A percentile compares a stretch with the other conserved stretches of the same genome.
Conservation (phyloP, 495 filamentous ascomycete genomes). For the Penicillium paxilli region DNA sequence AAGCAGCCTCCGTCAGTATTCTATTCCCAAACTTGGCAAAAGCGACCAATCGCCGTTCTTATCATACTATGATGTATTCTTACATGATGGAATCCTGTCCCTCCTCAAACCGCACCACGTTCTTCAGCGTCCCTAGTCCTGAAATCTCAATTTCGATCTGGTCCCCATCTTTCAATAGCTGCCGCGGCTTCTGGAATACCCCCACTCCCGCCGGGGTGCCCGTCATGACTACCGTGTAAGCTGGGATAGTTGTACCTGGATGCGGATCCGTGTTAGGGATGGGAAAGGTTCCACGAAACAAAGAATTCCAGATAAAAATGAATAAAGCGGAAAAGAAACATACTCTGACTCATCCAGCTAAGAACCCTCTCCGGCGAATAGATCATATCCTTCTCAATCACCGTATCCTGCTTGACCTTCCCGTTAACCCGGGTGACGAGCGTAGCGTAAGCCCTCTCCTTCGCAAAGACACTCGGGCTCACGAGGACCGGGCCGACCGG, state of each 20-base stretch:
- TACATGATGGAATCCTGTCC: constrained; percentile 6
- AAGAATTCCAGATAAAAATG: not conserved
- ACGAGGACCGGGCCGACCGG: constrained; percentile 45
- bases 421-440: constrained; percentile 41
- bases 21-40: not conserved
- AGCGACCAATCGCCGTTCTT: constrained; percentile 14
- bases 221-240: constrained; percentile 38
- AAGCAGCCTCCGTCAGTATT: not conserved
- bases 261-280: not conserved
- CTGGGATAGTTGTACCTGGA: constrained; percentile 63
- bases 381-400: constrained; percentile 22
- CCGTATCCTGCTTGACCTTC: constrained; percentile 28
- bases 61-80: not conserved
- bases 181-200: constrained; percentile 6
- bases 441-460: constrained; percentile 18
- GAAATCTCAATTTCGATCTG: constrained; percentile 5
- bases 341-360: constrained; percentile 24
- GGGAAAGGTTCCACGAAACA: not conserved
- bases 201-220: constrained; percentile 7
- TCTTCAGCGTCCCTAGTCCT: constrained; percentile 2
- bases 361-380: constrained; percentile 9
- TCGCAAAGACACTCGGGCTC: constrained; percentile 20
- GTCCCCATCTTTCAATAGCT: constrained; percentile 2
- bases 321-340: not conserved
- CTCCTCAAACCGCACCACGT: not conserved